These are phyloP conservation scores for Neurospora sublineolata DNA, from an alignment of 495 filamentous ascomycete genomes.

Conservation along the genomic window DNA sequence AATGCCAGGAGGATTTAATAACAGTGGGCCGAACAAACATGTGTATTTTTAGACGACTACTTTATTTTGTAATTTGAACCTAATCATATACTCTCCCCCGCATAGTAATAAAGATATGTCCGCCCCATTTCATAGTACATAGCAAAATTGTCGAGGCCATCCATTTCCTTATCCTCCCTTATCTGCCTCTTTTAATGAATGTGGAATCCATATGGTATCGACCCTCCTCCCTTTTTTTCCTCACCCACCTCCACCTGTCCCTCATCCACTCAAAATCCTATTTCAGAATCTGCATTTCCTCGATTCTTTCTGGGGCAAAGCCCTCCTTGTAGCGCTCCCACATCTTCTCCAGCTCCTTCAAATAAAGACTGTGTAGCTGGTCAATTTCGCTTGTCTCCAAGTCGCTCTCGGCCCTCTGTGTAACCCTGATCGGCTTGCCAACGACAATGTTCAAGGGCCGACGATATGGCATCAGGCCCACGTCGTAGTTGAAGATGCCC, in stretches of 20 bases:
- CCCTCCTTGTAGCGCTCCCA: conserved; percentile 85
- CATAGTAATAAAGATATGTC: background rate
- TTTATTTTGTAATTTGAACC: background rate
- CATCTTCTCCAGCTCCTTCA: conserved; percentile 63
- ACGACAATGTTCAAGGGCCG: conserved; percentile 79
- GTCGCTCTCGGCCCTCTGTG: conserved; percentile 20
- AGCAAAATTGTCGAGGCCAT: background rate
- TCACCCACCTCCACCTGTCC: background rate
- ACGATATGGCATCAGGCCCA: conserved; percentile 89
- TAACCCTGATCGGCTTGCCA: conserved; percentile 63
- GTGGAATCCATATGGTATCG: background rate
- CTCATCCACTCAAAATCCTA: conserved; percentile 22
- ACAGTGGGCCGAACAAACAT: background rate
- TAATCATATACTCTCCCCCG: background rate
- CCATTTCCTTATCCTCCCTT: background rate
- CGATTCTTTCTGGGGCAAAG: conserved; percentile 59
- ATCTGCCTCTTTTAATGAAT: background rate
- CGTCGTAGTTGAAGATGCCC: conserved; percentile 95
- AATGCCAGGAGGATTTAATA: background rate
- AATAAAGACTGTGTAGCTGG: conserved; percentile 64
- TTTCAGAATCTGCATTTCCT: conserved; percentile 68
- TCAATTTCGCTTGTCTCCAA: conserved; percentile 68
- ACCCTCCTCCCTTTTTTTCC: background rate
- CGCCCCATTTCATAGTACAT: background rate
- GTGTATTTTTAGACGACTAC: background rate